Base-by-base conservation (phyloP, 768 basidiomycete genomes). In the Clitopilus hobsonii region DNA sequence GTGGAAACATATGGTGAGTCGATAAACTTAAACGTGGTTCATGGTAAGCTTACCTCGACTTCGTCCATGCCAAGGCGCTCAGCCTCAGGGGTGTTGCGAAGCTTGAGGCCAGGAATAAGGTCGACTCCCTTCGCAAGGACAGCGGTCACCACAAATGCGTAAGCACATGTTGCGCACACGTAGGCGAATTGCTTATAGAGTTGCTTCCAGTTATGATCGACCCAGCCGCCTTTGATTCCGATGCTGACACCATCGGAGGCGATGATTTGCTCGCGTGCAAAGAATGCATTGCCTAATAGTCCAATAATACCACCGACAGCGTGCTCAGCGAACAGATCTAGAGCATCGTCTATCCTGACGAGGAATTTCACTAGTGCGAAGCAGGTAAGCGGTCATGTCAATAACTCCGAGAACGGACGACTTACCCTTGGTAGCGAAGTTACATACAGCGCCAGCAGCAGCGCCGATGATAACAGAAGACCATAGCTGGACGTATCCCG, bases 271-370 rank as follows among this genome's bases (percentile, higher is more conserved):
- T 71, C 70, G 20, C 86, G 82, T 14, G 86, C 92, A 61, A 94
- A 92, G 61, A 94, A 77, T 14, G 72, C 91, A 54, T 89, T 93
- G 60, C 78, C 59, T 49, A 91, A 65, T 14, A 90, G 76, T 38
- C 91, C 94, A 51, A 90, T 70, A 36, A 91, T 82, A 23, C 92
- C 91, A 6, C 91, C 92, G 36, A 95, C 72, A 30, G 88, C 94
- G 74, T 97, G 94, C 63, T 91, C 86, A 16, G 94, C 93, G 67
- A 93, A 95, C 45, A 94, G 80, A 77, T 98, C 94, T 50, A 97
- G 85, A 0, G 92, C 85, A 64, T 96, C 94, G 65, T 97, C 94
- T 53, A 94, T 81, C 16, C 74, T 71, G 53, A 94, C 57, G 28
- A 88, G 63, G 59, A 80, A 79, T 70, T 91, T 90, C 22, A 88